phyloP scores from a whole-genome alignment of 176 grass and related monocot species.

The Musa beccarii region DNA sequence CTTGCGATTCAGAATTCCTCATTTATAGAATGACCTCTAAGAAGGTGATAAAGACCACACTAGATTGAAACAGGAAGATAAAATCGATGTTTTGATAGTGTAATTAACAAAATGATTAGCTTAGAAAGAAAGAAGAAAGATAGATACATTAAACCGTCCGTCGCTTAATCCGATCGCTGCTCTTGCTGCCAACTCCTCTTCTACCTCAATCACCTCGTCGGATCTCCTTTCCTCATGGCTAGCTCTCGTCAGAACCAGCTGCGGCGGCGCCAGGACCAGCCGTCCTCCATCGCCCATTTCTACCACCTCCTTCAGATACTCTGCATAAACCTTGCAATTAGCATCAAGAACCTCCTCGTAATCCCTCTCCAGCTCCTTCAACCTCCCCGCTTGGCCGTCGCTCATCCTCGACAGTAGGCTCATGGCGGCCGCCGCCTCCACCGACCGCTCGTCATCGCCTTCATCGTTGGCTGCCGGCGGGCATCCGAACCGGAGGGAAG shows the following conservation, averaged over 20 bases:
- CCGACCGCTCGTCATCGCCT: conserved; percentile 21
- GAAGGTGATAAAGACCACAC: too few relatives aligned
- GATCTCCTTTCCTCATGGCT: not conserved
- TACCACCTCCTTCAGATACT: conserved; percentile 43
- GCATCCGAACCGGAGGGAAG: not conserved
- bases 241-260: conserved; percentile 19
- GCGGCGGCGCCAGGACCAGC: not conserved
- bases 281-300: conserved; percentile 15
- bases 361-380: conserved; percentile 41
- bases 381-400: conserved; percentile 41
- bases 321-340: conserved; percentile 45
- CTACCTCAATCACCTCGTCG: conserved; percentile 19
- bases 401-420: conserved; percentile 56
- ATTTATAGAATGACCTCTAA: too few relatives aligned
- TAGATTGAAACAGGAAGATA: too few relatives aligned
- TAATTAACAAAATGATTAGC: not conserved
- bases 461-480: not conserved
- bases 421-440: conserved; percentile 38
- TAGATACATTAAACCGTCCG: conserved; percentile 48
- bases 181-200: conserved; percentile 10
- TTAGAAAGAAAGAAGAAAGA: not conserved
- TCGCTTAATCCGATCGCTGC: conserved; percentile 27
- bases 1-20: too few relatives aligned
- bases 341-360: conserved; percentile 51
- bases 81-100: too few relatives aligned